phyloP scores from a whole-genome alignment of 225 moss, liverwort and hornwort species.

The Pseudoscleropodium purum region DNA sequence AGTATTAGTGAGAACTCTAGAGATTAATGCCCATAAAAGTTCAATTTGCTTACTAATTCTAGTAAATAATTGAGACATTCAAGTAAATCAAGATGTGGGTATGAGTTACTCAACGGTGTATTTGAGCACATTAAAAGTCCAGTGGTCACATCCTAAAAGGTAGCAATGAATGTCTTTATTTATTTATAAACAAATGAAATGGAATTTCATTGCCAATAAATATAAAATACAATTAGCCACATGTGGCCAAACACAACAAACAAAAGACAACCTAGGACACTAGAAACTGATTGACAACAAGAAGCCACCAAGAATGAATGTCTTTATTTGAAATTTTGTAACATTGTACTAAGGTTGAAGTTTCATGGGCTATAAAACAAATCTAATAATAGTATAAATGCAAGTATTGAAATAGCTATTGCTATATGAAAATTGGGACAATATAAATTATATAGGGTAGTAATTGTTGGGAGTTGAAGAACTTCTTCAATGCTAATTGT shows the following conservation, averaged over 20 bases:
- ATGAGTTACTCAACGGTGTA: no score
- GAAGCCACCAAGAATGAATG: neutral
- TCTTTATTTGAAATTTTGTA: neutral
- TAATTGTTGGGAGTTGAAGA: neutral
- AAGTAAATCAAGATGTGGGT: neutral
- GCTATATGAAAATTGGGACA: neutral
- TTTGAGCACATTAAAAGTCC: neutral
- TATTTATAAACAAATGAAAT: no score
- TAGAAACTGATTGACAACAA: no score
- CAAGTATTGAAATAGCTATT: neutral
- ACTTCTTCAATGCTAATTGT: neutral
- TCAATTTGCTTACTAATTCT: neutral
- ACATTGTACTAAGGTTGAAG: neutral
- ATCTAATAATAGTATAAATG: no score
- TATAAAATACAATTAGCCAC: no score
- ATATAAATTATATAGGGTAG: rapidly evolving
- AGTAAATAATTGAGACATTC: neutral
- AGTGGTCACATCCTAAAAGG: neutral
- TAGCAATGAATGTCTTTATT: neutral
- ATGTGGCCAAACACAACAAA: no score
- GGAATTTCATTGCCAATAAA: no score
- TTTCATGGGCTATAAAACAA: neutral
- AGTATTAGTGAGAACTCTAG: rapidly evolving
- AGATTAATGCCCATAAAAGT: rapidly evolving
- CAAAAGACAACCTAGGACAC: no score